Evolutionary conservation across 1,139 yeast genomes (phyloP), one percentile per base, ranked within the genome.

Genomic region (Kurtzmaniella natalensis): DNA sequence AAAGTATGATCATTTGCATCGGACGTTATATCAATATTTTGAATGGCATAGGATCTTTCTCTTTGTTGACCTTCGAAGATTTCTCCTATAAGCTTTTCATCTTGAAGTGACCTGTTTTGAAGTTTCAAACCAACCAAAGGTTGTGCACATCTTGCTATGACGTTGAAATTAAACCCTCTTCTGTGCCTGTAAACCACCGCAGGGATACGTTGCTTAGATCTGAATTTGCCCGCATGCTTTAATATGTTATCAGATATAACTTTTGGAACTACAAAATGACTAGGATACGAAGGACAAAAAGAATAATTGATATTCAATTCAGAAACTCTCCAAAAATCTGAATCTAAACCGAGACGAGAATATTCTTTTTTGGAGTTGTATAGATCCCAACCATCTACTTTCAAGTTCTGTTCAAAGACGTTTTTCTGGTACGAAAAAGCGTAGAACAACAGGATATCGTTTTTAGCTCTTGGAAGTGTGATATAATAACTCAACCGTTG

Each of bases 131-230:
- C 98, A 2, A 89, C 94, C 48, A 92, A 62, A 0, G 98, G 98
- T 57, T 92, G 98, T 1, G 97, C 72, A 47, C 96, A 86, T 39
- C 98, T 65, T 0, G 94, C 82, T 20, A 92, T 88, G 2, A 92
- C 75, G 50, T 94, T 82, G 1, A 79, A 79, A 51, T 85, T 86
- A 32, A 70, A 61, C 15, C 59, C 57, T 4, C 48, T 49, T 36
- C 74, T 58, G 54, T 88, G 88, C 47, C 74, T 81, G 55, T 88
- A 92, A 1, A 89, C 76, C 28, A 92, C 62, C 0, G 80, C 85
- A 0, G 98, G 97, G 6, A 92, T 74, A 43, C 98, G 65, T 39
- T 75, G 77, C 53, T 89, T 89, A 1, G 96, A 87, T 34, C 98
- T 64, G 53, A 79, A 89, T 49, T 83, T 83, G 7, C 84, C 80